Base-by-base conservation (phyloP, 2,329 filamentous ascomycete genomes). In the Graphilbum fragrans region DNA sequence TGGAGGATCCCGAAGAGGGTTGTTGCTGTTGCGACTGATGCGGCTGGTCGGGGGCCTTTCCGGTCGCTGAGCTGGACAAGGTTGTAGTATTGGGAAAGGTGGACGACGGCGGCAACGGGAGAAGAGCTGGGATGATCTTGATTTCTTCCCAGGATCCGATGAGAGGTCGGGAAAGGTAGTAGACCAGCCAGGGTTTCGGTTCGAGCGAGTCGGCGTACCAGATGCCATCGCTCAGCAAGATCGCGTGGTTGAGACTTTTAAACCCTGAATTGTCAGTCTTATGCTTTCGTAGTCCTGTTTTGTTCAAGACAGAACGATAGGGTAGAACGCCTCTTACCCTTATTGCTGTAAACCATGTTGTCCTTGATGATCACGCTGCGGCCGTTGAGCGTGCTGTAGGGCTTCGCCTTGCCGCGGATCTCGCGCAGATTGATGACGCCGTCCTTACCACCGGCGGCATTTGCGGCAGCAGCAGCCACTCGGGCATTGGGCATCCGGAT, bases 321-420 rank as follows among this genome's bases (percentile, higher is more conserved):
- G n/a, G n/a, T n/a, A n/a, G n/a, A n/a, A n/a, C n/a, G n/a, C n/a
- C 14, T 5, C 64, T 38, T 61, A 86, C 88, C 92, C 70, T 98
- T 98, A 57, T 96, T 96, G 59, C 83, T 95, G 63, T 93, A 98
- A 33, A 96, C 74, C 52, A 82, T 82, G 21, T 82, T 78, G 61
- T 98, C 92, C 62, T 96, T 96, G 49, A 98, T 80, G 35, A 98
- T 85, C 45, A 98, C 81, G 37, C 85, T 95, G 53, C 86, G 78
- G 29, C 88, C 87, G 61, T 98, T 98, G 50, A 92, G 70, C 0
- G 93, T 98, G 14, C 82, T 82, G 55, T 92, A 94, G 57, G 94
- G 87, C 63, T 88, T 94, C 25, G 92, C 86, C 70, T 96, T 96
- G 49, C 83, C 84, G 59, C 87, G 80, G 57, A 77, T 82, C 63